phyloP scores from a whole-genome alignment of 2,329 filamentous ascomycete genomes.

The Amylocarpus encephaloides region DNA sequence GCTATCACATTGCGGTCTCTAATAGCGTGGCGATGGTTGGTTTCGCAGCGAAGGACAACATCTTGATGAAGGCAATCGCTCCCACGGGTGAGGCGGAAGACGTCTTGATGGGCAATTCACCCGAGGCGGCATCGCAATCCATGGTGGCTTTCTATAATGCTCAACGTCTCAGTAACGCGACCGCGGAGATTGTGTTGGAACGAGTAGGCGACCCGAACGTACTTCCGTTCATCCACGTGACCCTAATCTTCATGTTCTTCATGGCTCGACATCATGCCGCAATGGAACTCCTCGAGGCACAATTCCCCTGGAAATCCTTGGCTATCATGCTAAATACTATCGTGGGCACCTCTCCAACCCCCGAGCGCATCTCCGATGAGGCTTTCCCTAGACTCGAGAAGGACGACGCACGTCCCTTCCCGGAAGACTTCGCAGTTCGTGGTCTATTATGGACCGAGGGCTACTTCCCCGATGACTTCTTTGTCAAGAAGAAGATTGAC shows the following conservation, averaged over 20 bases:
- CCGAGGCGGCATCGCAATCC: neutral
- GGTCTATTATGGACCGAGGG: constrained; percentile 23
- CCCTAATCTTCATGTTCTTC: constrained; percentile 24
- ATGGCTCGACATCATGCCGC: constrained; percentile 18
- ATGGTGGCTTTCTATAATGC: constrained; percentile 19
- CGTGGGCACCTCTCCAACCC: constrained; percentile 7
- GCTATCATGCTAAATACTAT: constrained; percentile 24
- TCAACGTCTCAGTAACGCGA: constrained; percentile 18
- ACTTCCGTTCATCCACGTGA: constrained; percentile 27
- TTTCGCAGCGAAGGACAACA: constrained; percentile 27
- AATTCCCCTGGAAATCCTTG: constrained; percentile 26
- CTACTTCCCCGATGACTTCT: constrained; percentile 26
- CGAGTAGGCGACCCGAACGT: constrained; percentile 27
- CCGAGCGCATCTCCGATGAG: constrained; percentile 14
- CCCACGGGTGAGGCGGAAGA: constrained; percentile 7
- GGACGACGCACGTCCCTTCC: constrained; percentile 23
- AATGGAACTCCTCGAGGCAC: constrained; percentile 14
- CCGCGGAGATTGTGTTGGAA: constrained; percentile 20
- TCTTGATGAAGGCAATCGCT: constrained; percentile 22
- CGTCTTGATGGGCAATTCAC: constrained; percentile 9
- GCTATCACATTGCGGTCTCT: constrained; percentile 51
- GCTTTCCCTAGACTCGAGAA: constrained; percentile 22
- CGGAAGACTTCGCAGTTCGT: constrained; percentile 28
- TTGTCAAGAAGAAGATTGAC: constrained; percentile 25
- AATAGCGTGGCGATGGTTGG: constrained; percentile 29